Evolutionary conservation across 164 flowering plant genomes (phyloP), one percentile per base, ranked within the genome.

Genomic region (Euptelea pleiosperma): DNA sequence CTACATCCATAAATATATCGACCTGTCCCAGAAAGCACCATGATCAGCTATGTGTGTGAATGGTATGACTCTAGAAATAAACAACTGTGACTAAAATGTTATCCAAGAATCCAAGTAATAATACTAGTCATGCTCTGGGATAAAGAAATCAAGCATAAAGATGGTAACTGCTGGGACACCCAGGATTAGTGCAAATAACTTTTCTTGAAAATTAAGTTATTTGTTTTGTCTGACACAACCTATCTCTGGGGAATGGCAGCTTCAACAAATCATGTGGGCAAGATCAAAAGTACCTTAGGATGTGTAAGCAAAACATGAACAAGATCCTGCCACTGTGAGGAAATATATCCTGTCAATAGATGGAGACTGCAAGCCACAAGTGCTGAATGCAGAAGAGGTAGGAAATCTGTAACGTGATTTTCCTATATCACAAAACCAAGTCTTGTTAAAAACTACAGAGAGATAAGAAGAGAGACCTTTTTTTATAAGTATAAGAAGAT

Each of bases 241-340:
- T 22, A 60, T 33, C 51, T 52, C 5, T 16, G 11, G 18, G 24
- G 2, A 42, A 24, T 19, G 15, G 11, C n/a, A 42, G 45, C 26
- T 52, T 46, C 14, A 49, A 53, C 8, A 36, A 41, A 47, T 42
- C 26, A 48, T 7, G 12, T 40, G 18, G 7, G 9, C 8, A 24
- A 44, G 18, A 34, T 24, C 22, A 9, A 50, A 61, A 29, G 58
- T 71, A 94, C 99, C 95, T 90, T 83, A 46, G 90, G 87, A 63
- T 87, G 92, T n/a, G 82, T 86, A 67, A 80, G 74, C 71, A 94
- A 67, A 41, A 87, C 85, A 63, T 69, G 82, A 49, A 76, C 86
- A 69, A 94, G 82, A 69, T 91, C 96, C 61, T 76, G 81, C 91
- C 89, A 89, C 59, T 89, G 91, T 21, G 93, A 71, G 45, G 96